Evolutionary conservation across 495 filamentous ascomycete species (phyloP).

Genomic region (Recurvomyces mirabilis): DNA sequence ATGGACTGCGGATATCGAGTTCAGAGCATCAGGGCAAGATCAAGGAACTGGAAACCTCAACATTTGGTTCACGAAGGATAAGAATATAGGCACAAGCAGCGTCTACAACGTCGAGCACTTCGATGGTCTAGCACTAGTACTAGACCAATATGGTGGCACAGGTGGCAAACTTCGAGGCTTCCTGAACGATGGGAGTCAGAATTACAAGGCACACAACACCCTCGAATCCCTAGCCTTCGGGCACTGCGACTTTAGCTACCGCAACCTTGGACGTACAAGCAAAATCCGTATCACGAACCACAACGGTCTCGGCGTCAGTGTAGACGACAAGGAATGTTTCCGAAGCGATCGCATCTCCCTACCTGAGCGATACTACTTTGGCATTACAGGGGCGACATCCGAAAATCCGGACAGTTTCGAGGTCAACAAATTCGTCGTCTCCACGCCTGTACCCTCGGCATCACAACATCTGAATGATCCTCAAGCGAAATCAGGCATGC

Average conservation of each 20-base stretch:
- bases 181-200: slow-evolving; percentile 77
- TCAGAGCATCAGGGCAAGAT: slow-evolving; percentile 78
- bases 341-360: slow-evolving; percentile 66
- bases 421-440: slow-evolving; percentile 71
- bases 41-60: slow-evolving; percentile 80
- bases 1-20: slow-evolving; percentile 79
- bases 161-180: slow-evolving; percentile 72
- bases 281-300: slow-evolving; percentile 61
- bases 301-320: slow-evolving; percentile 57
- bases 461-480: slow-evolving; percentile 2
- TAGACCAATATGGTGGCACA: slow-evolving; percentile 76
- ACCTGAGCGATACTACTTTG: slow-evolving; percentile 73
- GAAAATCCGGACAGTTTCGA: slow-evolving; percentile 93
- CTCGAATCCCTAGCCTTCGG: slow-evolving; percentile 85
- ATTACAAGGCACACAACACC: slow-evolving; percentile 66
- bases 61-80: slow-evolving; percentile 79
- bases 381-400: slow-evolving; percentile 75
- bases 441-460: slow-evolving; percentile 12
- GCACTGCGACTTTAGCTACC: slow-evolving; percentile 82
- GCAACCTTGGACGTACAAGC: slow-evolving; percentile 77
- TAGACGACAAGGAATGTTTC: slow-evolving; percentile 79
- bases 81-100: slow-evolving; percentile 57
- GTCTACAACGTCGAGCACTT: slow-evolving; percentile 74
- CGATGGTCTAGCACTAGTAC: slow-evolving; percentile 74
- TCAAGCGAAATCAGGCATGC: slow-evolving; percentile 30